Evolutionary conservation across 306 rosid species (phyloP).

Genomic region (Pterocarpus santalinus): DNA sequence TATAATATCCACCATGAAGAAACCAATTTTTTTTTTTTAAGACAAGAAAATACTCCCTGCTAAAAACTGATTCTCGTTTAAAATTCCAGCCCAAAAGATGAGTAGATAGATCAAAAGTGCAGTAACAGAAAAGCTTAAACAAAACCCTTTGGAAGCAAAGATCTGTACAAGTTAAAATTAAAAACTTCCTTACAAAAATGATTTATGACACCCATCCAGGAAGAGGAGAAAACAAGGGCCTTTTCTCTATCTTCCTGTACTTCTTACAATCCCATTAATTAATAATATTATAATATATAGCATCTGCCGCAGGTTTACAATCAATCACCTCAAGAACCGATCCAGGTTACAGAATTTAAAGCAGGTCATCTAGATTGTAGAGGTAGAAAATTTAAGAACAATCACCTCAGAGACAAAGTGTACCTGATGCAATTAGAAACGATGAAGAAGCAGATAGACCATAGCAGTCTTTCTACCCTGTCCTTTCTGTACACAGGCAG

Average conservation of each 20-base stretch:
- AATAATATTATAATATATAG: constrained; percentile 1
- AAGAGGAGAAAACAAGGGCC: constrained; percentile 23
- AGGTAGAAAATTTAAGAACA: constrained; percentile 28
- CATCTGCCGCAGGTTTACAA: constrained; percentile 12
- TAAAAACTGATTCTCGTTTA: constrained; percentile 16
- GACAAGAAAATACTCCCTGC: neutral
- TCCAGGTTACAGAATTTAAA: constrained; percentile 21
- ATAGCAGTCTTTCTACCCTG: constrained; percentile 36
- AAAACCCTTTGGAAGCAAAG: constrained; percentile 38
- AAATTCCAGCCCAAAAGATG: constrained; percentile 31
- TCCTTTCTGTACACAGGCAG: constrained; percentile 39
- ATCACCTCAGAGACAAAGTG: neutral
- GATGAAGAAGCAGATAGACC: constrained; percentile 36
- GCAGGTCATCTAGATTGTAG: constrained; percentile 3
- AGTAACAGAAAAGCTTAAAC: constrained; percentile 30
- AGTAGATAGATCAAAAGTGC: neutral
- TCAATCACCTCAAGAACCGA: constrained; percentile 19
- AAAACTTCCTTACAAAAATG: constrained; percentile 20
- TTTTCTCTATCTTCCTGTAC: neutral
- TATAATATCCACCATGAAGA: constrained; percentile 21
- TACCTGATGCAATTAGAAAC: constrained; percentile 55
- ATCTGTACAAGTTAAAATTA: neutral
- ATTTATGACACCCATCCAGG: constrained; percentile 7
- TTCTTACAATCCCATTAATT: constrained; percentile 27
- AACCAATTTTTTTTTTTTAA: neutral